Base-by-base conservation (phyloP, 1,284 basidiomycete genomes). In the Singerocomus inundabilis region DNA sequence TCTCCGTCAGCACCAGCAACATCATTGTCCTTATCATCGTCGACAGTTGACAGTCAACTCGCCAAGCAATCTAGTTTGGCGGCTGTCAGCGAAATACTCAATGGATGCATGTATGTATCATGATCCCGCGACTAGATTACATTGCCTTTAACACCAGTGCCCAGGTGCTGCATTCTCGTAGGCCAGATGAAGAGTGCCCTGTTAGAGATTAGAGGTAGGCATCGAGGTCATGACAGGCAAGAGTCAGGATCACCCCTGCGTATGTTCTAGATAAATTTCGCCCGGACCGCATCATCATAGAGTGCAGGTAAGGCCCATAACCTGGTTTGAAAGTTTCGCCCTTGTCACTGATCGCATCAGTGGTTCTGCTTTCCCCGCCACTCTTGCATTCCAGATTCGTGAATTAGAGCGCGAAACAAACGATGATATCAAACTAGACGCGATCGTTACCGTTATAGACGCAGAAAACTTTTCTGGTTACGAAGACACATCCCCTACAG, bases 141-240 rank as follows among this genome's bases (percentile, higher is more conserved):
- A 2, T 29, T 28, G 4, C n/a, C 39, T 30, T 43, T 25, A 51
- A 40, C 38, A 29, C 36, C 30, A 28, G 4, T 16, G 13, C 9
- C 13, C 48, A 92, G 90, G 80, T 93, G 91, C 63, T 94, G 92
- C 64, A 87, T 93, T 1, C 81, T 95, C 33, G 91, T 95, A 29
- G 93, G 93, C 4, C 89, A 93, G 59, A 93, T 96, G 82, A 87
- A 93, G 69, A 91, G 77, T 13, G 93, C 93, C 7, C 70, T 95
- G 37, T 68, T 93, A 33, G 93, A 95, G 65, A 93, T 96, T 51
- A 76, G 82, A 73, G 86, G 89, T 87, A 57, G 63, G 61, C 11
- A 11, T n/a, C 35, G 26, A 25, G 33, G 18, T 49, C 37, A 6
- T 44, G 34, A 36, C 16, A 24, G 2, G 25, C 48, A 31, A 30